phyloP scores from a whole-genome alignment of 352 stramenopile genomes.

The Blastocystis sp. region DNA sequence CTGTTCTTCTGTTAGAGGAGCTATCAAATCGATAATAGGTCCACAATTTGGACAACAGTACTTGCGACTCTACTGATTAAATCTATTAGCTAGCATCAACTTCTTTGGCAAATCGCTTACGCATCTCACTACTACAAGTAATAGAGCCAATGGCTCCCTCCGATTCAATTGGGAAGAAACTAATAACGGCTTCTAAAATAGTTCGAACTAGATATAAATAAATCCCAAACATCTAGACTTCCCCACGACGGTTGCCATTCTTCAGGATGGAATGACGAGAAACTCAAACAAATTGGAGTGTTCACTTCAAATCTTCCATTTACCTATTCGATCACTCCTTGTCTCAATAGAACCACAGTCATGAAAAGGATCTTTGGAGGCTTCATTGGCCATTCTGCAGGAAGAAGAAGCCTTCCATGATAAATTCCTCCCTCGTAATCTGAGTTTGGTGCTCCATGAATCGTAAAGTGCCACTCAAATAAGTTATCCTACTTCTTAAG shows the following conservation, averaged over 20 bases:
- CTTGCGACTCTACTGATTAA: conserved; percentile 18
- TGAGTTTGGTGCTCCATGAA: conserved; percentile 64
- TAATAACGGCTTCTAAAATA: conserved; percentile 62
- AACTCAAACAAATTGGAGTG: conserved; percentile 56
- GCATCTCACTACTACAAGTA: conserved; percentile 20
- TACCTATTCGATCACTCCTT: not conserved
- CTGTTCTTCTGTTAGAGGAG: conserved; percentile 27
- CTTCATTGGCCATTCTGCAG: conserved; percentile 65
- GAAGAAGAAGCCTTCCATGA: conserved; percentile 65
- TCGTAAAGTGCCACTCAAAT: conserved; percentile 68
- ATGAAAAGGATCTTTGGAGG: conserved; percentile 61
- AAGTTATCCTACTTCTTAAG: conserved; percentile 64
- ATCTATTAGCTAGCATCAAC: not conserved
- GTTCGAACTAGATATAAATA: conserved; percentile 53
- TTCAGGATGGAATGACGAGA: conserved; percentile 60
- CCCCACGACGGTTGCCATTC: conserved; percentile 62
- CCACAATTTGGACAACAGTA: conserved; percentile 37
- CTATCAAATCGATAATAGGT: conserved; percentile 36
- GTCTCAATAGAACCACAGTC: not conserved
- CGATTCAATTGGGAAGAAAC: conserved; percentile 61
- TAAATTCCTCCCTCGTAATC: conserved; percentile 66
- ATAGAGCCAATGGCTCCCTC: conserved; percentile 44
- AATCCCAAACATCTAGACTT: conserved; percentile 9
- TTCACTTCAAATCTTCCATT: conserved; percentile 62
- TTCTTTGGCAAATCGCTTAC: conserved; percentile 56